These are phyloP conservation scores for Candida corydali DNA, from an alignment of 805 yeast species.

Conservation along the genomic window DNA sequence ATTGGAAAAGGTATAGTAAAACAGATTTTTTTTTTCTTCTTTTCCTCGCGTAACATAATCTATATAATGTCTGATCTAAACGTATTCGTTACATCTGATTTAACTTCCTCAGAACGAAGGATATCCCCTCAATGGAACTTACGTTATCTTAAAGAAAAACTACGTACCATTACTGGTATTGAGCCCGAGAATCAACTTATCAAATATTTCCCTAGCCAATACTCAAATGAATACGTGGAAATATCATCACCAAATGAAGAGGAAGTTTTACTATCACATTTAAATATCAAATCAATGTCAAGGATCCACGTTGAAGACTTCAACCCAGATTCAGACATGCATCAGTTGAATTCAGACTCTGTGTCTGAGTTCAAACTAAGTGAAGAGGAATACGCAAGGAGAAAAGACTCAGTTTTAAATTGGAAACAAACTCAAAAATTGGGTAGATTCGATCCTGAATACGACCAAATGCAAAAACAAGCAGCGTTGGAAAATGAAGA, in stretches of 20 bases:
- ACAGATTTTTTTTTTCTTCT: no score
- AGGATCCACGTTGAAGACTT: constrained; percentile 58
- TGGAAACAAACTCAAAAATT: constrained; percentile 72
- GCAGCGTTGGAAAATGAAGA: constrained; percentile 27
- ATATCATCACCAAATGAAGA: constrained; percentile 17
- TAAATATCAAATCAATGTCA: constrained; percentile 34
- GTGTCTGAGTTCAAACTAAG: constrained; percentile 42
- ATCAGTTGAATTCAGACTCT: constrained; percentile 23
- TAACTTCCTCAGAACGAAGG: constrained; percentile 68
- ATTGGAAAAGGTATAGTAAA: constrained; percentile 13
- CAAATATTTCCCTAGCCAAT: constrained; percentile 39
- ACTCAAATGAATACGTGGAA: constrained; percentile 31
- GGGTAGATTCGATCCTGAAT: constrained; percentile 69
- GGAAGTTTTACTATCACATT: constrained; percentile 16
- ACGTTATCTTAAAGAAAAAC: constrained; percentile 44
- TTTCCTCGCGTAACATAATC: neutral
- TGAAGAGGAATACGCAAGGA: constrained; percentile 57
- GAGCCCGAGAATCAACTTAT: constrained; percentile 53
- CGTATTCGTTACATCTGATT: constrained; percentile 57
- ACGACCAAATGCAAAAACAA: constrained; percentile 23
- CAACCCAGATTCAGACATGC: constrained; percentile 49
- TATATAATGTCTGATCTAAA: constrained; percentile 38
- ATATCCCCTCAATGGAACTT: constrained; percentile 62
- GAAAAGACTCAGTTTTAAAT: constrained; percentile 59
- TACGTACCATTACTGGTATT: constrained; percentile 75